Evolutionary conservation across 1,139 yeast species (phyloP), one percentile per base, ranked within the genome.

Genomic region (Diutina ranongensis): DNA sequence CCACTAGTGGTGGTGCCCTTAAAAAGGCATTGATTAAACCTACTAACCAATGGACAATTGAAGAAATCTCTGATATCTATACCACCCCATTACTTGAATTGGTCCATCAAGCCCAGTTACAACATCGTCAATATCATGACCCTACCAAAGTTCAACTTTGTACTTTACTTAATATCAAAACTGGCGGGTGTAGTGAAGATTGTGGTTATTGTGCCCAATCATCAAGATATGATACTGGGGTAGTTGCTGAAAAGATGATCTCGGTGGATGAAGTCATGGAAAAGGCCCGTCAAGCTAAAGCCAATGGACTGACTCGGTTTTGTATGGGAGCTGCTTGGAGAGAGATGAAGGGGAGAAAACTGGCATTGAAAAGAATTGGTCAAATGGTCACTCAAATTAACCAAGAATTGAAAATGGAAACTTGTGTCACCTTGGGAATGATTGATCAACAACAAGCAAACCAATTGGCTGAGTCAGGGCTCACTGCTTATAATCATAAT

Each of bases 251-350:
- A 49, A 78, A 78, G 55, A 63, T 83, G 62, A 71, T 82, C 20
- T 64, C 68, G 22, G 58, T 82, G 13, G 88, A 81, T 2, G 70
- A 71, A 25, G 92, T 84, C 1, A 63, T 80, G 56, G 70, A 64
- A 45, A 81, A 78, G 41, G 94, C 94, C 0, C 63, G 62, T 44
- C 71, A 71, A 46, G 92, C 94, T 4, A 80, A 81, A 54, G 64
- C 57, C 4, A 82, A 82, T 51, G 92, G 92, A 0, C 75, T 83
- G 0, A 83, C 94, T 0, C 67, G 94, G 50, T 83, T 83, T 56
- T 83, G 94, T 57, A 78, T 83, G 81, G 94, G 94, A 41, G 87
- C 92, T 12, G 94, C 94, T 1, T 84, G 92, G 92, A 71, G 94
- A 57, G 92, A 83, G 51, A 83, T 84, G 94, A 67, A 69, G 44